Percentiles rank a stretch among this genome's conserved stretches.
Evolutionary conservation across 768 basidiomycete species (phyloP).

Genomic region (Boletus rufocinnamomeus): DNA sequence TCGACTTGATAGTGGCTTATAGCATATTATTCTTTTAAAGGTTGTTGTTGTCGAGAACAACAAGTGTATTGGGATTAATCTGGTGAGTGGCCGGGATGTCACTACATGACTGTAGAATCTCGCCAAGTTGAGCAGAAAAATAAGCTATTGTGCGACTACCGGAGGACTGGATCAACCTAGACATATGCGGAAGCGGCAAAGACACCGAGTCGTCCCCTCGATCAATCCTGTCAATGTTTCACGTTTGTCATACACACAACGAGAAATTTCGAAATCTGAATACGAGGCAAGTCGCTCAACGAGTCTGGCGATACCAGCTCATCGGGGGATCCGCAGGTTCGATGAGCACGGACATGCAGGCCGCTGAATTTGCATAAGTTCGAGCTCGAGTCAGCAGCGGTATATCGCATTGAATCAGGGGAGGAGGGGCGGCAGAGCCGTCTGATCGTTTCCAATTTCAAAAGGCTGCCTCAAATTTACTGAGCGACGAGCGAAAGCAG

Average conservation of each 20-base stretch:
- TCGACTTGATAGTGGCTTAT: not conserved
- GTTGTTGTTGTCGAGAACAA: not conserved
- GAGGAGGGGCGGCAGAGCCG: conserved; percentile 6
- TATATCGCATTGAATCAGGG: not conserved
- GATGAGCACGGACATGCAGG: not conserved
- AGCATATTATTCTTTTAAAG: no score
- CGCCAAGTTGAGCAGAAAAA: conserved; percentile 18
- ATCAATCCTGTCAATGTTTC: conserved; percentile 49
- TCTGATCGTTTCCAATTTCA: conserved; percentile 28
- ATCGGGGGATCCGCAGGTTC: conserved; percentile 2
- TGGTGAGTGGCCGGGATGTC: no score
- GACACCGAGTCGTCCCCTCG: conserved; percentile 36
- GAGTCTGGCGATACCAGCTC: not conserved
- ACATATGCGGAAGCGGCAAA: conserved; percentile 40
- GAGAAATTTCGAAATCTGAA: conserved; percentile 16
- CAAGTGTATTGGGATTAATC: no score
- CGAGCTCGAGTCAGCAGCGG: conserved; percentile 1
- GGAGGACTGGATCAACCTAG: conserved; percentile 35
- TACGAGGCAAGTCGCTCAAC: conserved; percentile 6
- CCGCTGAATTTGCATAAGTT: not conserved
- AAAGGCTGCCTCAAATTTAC: conserved; percentile 27
- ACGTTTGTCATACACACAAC: conserved; percentile 33
- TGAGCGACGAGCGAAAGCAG: conserved; percentile 22
- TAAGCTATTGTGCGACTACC: conserved; percentile 41
- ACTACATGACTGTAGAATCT: not conserved